Conservation (phyloP, 306 rosid genomes). For the Senna siamea region DNA sequence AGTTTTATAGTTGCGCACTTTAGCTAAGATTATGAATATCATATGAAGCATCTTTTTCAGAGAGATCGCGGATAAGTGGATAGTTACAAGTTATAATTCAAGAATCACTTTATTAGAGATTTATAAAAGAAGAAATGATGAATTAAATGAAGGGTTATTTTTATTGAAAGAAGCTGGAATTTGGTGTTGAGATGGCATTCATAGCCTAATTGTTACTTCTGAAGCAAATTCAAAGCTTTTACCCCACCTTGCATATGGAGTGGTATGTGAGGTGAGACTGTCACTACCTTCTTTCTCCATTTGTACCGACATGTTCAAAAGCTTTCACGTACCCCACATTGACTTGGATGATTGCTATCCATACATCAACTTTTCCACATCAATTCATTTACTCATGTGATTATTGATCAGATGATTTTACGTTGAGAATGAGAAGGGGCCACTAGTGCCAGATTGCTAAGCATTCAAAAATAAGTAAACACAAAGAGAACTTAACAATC, state of each 20-base stretch:
- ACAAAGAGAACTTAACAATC: too few relatives aligned
- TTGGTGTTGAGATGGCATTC: constrained; percentile 46
- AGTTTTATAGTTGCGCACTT: not conserved
- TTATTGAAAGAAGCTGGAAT: constrained; percentile 31
- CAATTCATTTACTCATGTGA: constrained; percentile 16
- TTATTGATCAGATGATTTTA: constrained; percentile 38
- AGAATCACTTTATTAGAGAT: constrained; percentile 28
- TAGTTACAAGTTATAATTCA: not conserved
- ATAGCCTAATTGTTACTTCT: constrained; percentile 37
- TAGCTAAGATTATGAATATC: not conserved
- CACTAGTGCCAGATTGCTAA: not conserved
- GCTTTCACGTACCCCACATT: constrained; percentile 43
- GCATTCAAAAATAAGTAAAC: too few relatives aligned
- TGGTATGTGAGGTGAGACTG: constrained; percentile 8
- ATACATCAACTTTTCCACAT: constrained; percentile 42
- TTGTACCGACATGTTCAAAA: constrained; percentile 40
- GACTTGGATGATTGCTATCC: constrained; percentile 39
- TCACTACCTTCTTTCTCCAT: constrained; percentile 32
- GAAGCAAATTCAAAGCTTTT: constrained; percentile 42
- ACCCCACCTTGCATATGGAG: constrained; percentile 44
- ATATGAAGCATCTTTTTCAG: constrained; percentile 13
- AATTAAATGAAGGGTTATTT: constrained; percentile 36
- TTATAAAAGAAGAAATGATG: constrained; percentile 37
- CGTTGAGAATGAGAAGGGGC: not conserved
- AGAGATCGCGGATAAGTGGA: constrained; percentile 13